phyloP scores from a whole-genome alignment of 192 early-diverging fungal species.

The Chytriomyces sp. region DNA sequence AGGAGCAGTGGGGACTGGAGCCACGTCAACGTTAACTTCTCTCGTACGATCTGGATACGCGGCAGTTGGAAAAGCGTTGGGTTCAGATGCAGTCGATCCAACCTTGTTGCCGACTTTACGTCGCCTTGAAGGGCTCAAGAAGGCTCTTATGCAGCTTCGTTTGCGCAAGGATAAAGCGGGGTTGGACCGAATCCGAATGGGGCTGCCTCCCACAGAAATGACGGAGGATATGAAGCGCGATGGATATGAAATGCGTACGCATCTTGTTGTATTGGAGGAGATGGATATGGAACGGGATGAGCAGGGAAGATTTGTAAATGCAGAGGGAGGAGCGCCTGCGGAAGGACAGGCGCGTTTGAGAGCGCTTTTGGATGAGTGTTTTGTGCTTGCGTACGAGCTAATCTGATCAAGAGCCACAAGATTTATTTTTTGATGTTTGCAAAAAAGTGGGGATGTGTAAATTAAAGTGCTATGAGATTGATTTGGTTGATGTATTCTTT shows the following conservation, averaged over 20 bases:
- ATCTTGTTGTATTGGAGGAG: slow-evolving; percentile 33
- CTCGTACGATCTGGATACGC: slow-evolving; percentile 14
- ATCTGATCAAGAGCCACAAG: neutral
- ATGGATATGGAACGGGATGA: slow-evolving; percentile 31
- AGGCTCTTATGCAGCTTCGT: slow-evolving; percentile 16
- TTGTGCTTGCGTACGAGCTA: slow-evolving; percentile 35
- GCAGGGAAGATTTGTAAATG: slow-evolving; percentile 38
- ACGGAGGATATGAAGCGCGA: slow-evolving; percentile 12
- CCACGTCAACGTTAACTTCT: slow-evolving; percentile 4
- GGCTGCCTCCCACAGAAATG: neutral
- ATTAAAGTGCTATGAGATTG: no score
- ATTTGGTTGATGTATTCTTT: no score
- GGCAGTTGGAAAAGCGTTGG: slow-evolving; percentile 14
- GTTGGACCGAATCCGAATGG: neutral
- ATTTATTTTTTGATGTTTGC: no score
- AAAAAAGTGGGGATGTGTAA: no score
- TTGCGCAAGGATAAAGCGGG: slow-evolving; percentile 1
- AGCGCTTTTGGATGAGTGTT: slow-evolving; percentile 40
- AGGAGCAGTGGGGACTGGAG: neutral
- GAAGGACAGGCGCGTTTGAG: slow-evolving; percentile 26
- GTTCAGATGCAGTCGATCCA: slow-evolving; percentile 27
- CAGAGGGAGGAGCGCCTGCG: slow-evolving; percentile 22
- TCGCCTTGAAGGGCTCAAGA: slow-evolving; percentile 19
- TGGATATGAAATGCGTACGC: slow-evolving; percentile 18
- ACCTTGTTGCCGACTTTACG: slow-evolving; percentile 16